A percentile compares a stretch with the other conserved stretches of the same genome.
Evolutionary conservation across 106 monocot genomes (phyloP).

Genomic region (Dactylorhiza incarnata): DNA sequence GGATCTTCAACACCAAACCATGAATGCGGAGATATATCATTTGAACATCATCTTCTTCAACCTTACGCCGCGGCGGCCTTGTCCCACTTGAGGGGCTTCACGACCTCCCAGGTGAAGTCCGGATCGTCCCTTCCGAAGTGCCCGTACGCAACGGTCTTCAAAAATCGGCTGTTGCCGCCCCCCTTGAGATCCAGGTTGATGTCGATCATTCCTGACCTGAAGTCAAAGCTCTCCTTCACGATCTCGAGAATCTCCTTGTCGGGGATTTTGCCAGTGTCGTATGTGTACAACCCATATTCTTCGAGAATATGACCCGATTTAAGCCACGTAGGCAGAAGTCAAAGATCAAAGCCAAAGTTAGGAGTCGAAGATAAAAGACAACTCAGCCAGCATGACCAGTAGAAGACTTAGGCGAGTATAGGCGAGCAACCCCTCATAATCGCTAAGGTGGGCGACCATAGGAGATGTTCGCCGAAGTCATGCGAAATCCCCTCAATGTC

Average conservation of each 20-base stretch:
- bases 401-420: too few species aligned
- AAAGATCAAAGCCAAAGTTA: too few species aligned
- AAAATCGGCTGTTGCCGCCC: constrained; percentile 20
- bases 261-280: constrained; percentile 14
- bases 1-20: not conserved
- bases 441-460: too few species aligned
- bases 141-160: constrained; percentile 20
- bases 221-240: constrained; percentile 24
- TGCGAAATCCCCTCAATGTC: too few species aligned
- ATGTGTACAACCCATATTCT: too few species aligned
- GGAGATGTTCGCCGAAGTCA: too few species aligned
- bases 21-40: not conserved
- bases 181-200: constrained; percentile 26
- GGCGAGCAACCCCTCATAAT: too few species aligned
- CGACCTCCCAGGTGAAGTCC: constrained; percentile 24
- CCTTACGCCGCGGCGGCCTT: constrained; percentile 13
- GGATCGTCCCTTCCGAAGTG: constrained; percentile 26
- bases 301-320: too few species aligned
- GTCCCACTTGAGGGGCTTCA: constrained; percentile 26
- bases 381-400: too few species aligned
- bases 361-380: too few species aligned
- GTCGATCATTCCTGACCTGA: constrained; percentile 24
- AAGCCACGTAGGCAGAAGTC: too few species aligned
- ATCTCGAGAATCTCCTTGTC: constrained; percentile 22
- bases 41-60: not conserved